phyloP scores from a whole-genome alignment of 129 eudicot genomes.

The Flaveria sonorensis region DNA sequence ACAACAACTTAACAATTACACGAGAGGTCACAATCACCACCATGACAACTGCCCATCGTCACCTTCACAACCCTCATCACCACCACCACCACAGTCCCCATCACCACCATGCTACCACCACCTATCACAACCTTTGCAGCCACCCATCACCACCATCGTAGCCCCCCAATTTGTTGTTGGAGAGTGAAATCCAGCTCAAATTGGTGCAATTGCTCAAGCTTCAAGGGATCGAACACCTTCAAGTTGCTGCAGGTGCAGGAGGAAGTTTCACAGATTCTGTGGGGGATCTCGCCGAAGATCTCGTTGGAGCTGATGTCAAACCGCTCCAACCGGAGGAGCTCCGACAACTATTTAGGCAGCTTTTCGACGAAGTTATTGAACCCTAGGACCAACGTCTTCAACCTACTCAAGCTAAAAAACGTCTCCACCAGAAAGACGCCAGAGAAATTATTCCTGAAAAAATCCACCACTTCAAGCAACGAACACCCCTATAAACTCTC shows the following conservation, averaged over 20 bases:
- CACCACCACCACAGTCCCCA: no score
- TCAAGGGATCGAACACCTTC: slow-evolving; percentile 59
- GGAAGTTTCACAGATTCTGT: slow-evolving; percentile 45
- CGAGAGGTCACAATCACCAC: no score
- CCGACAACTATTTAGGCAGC: slow-evolving; percentile 53
- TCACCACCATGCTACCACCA: no score
- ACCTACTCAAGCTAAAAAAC: slow-evolving; percentile 42
- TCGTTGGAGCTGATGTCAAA: slow-evolving; percentile 77
- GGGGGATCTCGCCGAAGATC: slow-evolving; percentile 54
- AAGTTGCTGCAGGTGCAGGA: slow-evolving; percentile 34
- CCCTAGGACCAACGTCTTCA: slow-evolving; percentile 53
- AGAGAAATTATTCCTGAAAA: slow-evolving; percentile 47
- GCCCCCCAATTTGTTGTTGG: slow-evolving; percentile 65
- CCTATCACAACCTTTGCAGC: no score
- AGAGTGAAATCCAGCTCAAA: slow-evolving; percentile 80
- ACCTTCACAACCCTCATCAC: no score
- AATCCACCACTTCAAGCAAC: slow-evolving; percentile 33
- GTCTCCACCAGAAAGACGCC: slow-evolving; percentile 67
- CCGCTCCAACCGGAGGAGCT: slow-evolving; percentile 39
- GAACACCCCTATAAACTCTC: slow-evolving; percentile 54
- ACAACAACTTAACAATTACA: no score
- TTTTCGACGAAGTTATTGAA: slow-evolving; percentile 50
- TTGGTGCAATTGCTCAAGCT: slow-evolving; percentile 68
- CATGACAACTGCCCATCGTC: no score
- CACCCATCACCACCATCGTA: no score